phyloP scores from a whole-genome alignment of 2,329 filamentous ascomycete genomes.

The Cladorrhinum sp. region DNA sequence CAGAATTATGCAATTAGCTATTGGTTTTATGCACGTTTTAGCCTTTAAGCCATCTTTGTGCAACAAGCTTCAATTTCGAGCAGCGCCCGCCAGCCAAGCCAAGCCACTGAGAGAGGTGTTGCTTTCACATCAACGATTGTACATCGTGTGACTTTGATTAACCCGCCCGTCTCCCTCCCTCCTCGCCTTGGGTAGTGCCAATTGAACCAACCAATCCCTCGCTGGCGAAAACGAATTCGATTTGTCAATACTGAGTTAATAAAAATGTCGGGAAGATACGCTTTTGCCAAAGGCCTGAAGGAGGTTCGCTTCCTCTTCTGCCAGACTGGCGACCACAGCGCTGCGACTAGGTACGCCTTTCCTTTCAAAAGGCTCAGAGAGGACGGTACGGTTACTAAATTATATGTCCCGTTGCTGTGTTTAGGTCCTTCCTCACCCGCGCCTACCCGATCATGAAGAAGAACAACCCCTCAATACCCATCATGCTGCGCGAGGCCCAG shows the following conservation, averaged over 20 bases:
- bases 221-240: constrained; percentile 1
- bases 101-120: not conserved
- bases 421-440: constrained; percentile 81
- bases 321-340: constrained; percentile 88
- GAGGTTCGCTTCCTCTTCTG: constrained; percentile 98
- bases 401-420: not conserved
- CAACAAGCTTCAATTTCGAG: not conserved
- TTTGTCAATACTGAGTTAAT: constrained; percentile 7
- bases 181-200: constrained; percentile 12
- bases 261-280: constrained; percentile 86
- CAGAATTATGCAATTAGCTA: not conserved
- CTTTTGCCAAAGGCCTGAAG: constrained; percentile 82
- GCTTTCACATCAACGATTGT: not conserved
- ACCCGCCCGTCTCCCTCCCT: constrained; percentile 2
- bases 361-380: no score
- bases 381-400: constrained; percentile 2
- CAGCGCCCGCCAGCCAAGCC: not conserved
- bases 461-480: constrained; percentile 91
- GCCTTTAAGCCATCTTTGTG: not conserved
- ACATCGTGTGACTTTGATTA: not conserved
- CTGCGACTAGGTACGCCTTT: constrained; percentile 71
- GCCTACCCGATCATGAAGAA: constrained; percentile 99
- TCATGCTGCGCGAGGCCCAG: constrained; percentile 88
- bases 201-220: constrained; percentile 23
- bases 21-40: not conserved